A percentile compares a stretch with the other conserved stretches of the same genome.
Conservation (phyloP, 352 stramenopile genomes). For the Blastocystis sp. region DNA sequence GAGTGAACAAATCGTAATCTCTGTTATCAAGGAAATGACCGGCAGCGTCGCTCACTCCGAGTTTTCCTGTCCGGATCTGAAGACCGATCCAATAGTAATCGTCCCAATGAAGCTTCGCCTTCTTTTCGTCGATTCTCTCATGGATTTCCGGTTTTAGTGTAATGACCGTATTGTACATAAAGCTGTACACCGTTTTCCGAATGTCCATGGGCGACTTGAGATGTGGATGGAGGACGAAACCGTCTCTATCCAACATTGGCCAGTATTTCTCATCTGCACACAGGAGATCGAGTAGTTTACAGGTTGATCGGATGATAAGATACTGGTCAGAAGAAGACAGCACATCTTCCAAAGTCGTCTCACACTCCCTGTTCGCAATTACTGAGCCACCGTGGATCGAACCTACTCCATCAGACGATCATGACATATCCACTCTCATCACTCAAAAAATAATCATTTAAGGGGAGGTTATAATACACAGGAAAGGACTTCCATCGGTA, state of each 20-base stretch:
- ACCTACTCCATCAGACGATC: background rate
- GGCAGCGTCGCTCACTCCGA: background rate
- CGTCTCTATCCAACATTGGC: background rate
- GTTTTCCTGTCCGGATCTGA: conserved; percentile 10
- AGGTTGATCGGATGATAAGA: background rate
- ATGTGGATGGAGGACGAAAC: conserved; percentile 16
- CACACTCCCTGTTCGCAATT: background rate
- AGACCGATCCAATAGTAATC: conserved; percentile 37
- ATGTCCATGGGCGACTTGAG: background rate
- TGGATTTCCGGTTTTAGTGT: background rate
- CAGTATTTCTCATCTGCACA: background rate
- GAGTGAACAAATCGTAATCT: conserved; percentile 1
- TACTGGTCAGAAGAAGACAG: background rate
- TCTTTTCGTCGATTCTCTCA: background rate
- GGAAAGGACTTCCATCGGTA: background rate
- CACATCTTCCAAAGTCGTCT: background rate
- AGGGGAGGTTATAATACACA: conserved; percentile 2
- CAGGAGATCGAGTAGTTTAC: background rate
- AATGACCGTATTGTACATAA: conserved; percentile 22
- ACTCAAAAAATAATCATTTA: background rate
- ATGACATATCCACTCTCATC: background rate
- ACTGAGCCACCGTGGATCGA: background rate
- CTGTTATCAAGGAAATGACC: background rate
- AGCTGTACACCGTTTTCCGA: conserved; percentile 14
- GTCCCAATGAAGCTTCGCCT: background rate